Conservation (phyloP, 176 grass and related monocot species). For the Oryza meridionalis region DNA sequence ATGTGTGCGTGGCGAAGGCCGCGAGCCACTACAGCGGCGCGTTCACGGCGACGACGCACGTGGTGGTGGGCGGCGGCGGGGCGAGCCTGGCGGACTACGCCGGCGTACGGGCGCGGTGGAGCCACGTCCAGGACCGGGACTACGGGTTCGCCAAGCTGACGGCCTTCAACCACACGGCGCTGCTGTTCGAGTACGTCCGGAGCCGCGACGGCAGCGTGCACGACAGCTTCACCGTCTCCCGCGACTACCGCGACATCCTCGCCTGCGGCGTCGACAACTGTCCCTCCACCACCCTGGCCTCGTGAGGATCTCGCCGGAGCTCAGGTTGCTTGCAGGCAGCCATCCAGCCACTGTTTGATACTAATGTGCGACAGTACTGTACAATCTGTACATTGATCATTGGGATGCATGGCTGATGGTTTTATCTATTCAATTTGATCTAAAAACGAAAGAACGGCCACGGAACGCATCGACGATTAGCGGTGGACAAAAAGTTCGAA, state of each 20-base stretch:
- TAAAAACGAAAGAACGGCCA: not conserved
- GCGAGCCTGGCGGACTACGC: constrained; percentile 69
- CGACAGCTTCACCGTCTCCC: constrained; percentile 77
- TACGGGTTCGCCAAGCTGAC: constrained; percentile 82
- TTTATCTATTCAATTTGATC: not conserved
- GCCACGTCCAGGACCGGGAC: constrained; percentile 77
- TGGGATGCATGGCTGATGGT: not conserved
- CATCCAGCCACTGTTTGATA: too few relatives aligned
- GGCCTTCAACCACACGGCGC: constrained; percentile 75
- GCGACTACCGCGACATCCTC: constrained; percentile 77
- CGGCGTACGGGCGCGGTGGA: constrained; percentile 55
- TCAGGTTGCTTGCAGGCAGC: not conserved
- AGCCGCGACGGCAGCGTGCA: constrained; percentile 74
- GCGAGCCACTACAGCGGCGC: constrained; percentile 70
- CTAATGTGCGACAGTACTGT: not conserved
- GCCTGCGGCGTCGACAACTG: constrained; percentile 69
- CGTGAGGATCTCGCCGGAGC: not conserved
- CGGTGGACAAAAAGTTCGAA: too few relatives aligned
- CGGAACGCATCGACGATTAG: not conserved
- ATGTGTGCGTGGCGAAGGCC: constrained; percentile 61
- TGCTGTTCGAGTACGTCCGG: constrained; percentile 86
- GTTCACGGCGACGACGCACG: constrained; percentile 84
- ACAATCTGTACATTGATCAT: not conserved
- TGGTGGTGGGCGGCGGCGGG: constrained; percentile 91
- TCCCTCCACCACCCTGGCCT: constrained; percentile 50